Conservation (phyloP, 2,329 filamentous ascomycete species). For the Truncatella angustata region DNA sequence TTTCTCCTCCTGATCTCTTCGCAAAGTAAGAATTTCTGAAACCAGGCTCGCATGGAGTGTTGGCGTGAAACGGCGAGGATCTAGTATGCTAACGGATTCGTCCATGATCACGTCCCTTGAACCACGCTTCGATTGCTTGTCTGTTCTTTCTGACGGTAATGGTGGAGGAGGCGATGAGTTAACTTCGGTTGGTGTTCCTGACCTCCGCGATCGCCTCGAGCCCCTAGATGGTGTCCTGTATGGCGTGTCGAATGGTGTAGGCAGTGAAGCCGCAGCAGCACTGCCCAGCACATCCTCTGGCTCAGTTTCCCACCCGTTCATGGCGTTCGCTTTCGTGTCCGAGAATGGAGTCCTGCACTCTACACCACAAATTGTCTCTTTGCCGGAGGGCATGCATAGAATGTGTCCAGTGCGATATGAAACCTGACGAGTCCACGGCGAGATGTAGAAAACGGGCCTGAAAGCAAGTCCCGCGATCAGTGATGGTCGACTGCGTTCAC, state of each 20-base stretch:
- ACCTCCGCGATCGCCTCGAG: conserved; percentile 62
- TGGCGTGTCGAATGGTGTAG: conserved; percentile 69
- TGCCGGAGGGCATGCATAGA: background rate
- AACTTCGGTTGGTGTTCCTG: conserved; percentile 59
- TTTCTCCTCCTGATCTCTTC: conserved; percentile 89
- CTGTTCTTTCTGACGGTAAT: conserved; percentile 39
- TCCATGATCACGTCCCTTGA: conserved; percentile 61
- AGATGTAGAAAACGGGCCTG: background rate
- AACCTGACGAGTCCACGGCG: no score
- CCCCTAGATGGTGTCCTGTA: conserved; percentile 69
- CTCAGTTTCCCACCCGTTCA: conserved; percentile 62
- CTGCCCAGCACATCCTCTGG: conserved; percentile 51
- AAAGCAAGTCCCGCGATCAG: background rate
- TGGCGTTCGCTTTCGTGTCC: conserved; percentile 25
- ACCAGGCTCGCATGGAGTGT: conserved; percentile 93
- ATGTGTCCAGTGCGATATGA: background rate
- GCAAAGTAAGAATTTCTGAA: conserved; percentile 84
- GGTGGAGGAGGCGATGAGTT: conserved; percentile 59
- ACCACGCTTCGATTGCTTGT: conserved; percentile 48
- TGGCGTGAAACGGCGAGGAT: conserved; percentile 90
- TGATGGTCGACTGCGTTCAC: background rate
- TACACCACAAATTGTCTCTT: background rate
- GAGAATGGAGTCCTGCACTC: background rate
- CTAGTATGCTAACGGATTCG: conserved; percentile 71
- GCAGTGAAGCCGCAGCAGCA: conserved; percentile 58